Percentiles rank a stretch among this genome's conserved stretches.
These are phyloP conservation scores for Moesziomyces sp. DNA, from an alignment of 1,284 basidiomycete species.

Conservation along the genomic window DNA sequence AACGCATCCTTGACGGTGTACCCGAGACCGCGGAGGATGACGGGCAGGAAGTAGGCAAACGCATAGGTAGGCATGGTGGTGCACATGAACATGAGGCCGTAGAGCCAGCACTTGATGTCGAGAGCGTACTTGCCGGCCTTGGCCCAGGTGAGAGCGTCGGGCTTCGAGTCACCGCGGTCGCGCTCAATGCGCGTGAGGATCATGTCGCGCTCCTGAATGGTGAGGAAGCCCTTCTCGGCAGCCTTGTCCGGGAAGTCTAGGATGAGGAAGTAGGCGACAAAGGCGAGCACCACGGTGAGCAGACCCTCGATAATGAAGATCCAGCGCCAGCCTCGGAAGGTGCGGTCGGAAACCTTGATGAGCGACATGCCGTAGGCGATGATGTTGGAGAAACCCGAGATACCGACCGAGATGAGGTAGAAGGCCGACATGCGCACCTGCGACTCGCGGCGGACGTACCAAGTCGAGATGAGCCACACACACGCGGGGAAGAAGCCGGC, in stretches of 20 bases:
- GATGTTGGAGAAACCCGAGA: constrained; percentile 70
- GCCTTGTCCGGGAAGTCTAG: constrained; percentile 71
- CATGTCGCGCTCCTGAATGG: constrained; percentile 67
- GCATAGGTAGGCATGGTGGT: constrained; percentile 53
- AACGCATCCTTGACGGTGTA: constrained; percentile 58
- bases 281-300: constrained; percentile 44
- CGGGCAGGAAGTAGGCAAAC: constrained; percentile 68
- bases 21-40: constrained; percentile 69
- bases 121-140: constrained; percentile 66
- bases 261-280: constrained; percentile 52
- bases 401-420: constrained; percentile 68
- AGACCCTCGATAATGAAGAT: constrained; percentile 53
- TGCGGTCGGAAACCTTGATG: constrained; percentile 27
- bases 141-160: constrained; percentile 67
- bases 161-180: constrained; percentile 70
- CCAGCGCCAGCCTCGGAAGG: constrained; percentile 65
- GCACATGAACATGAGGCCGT: constrained; percentile 68
- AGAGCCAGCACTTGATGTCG: constrained; percentile 70
- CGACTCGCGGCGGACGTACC: constrained; percentile 70
- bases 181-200: constrained; percentile 69
- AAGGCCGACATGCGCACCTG: constrained; percentile 69
- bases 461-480: constrained; percentile 70
- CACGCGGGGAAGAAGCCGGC: constrained; percentile 64
- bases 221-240: constrained; percentile 68
- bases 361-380: constrained; percentile 63